Percentiles rank a stretch among this genome's conserved stretches.
These are phyloP conservation scores for Microsporum canis DNA, from an alignment of 2,329 filamentous ascomycete species.

Conservation along the genomic window DNA sequence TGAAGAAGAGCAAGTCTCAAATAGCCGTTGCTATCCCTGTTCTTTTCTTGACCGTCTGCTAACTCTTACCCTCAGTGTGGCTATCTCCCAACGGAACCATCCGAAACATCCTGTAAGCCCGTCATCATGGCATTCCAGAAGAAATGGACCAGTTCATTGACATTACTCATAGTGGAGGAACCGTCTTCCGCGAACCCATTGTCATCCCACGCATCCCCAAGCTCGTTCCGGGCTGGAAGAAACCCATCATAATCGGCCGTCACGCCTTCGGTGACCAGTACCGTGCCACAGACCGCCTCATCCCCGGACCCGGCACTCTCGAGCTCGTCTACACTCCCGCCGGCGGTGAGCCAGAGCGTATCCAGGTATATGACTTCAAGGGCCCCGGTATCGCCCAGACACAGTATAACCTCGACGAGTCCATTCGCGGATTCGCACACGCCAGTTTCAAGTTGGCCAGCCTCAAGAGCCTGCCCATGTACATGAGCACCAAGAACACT, in stretches of 20 bases:
- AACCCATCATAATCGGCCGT: constrained; percentile 97
- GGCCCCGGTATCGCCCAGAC: constrained; percentile 73
- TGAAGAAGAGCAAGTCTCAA: constrained; percentile 77
- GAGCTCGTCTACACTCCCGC: constrained; percentile 85
- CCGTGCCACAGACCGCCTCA: constrained; percentile 83
- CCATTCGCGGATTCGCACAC: constrained; percentile 88
- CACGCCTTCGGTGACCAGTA: constrained; percentile 99
- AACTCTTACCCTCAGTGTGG: constrained; percentile 58
- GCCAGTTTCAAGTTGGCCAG: constrained; percentile 93
- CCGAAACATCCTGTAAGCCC: constrained; percentile 48
- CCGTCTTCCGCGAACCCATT: constrained; percentile 97
- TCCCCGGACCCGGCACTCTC: constrained; percentile 72
- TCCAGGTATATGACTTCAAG: constrained; percentile 86
- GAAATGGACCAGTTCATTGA: neutral
- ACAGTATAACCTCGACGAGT: constrained; percentile 97
- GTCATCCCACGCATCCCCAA: constrained; percentile 88
- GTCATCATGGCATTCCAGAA: neutral
- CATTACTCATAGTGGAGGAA: constrained; percentile 54
- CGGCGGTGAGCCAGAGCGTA: constrained; percentile 64
- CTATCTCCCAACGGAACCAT: constrained; percentile 90
- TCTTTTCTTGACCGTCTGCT: neutral
- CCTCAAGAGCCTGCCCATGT: constrained; percentile 77
- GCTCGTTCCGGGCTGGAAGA: constrained; percentile 93
- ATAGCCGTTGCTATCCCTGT: neutral
- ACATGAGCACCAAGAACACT: constrained; percentile 99